Conservation (phyloP, 2,329 filamentous ascomycete species). For the Podosphaera aphanis region DNA sequence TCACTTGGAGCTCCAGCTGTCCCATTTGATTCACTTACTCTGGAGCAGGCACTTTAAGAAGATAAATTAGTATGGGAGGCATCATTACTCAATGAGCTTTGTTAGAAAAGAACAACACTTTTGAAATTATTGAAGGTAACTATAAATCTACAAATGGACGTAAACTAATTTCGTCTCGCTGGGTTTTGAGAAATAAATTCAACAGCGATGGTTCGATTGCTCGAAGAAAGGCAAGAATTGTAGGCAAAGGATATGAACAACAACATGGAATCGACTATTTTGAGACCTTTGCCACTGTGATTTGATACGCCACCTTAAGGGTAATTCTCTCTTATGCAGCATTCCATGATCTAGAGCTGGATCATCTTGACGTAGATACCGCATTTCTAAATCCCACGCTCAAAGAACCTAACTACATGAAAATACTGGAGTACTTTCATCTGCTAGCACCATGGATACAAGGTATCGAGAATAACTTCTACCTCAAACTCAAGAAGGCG, state of each 20-base stretch:
- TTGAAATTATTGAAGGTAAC: too few species aligned
- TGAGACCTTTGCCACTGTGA: background rate
- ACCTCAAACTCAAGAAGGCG: background rate
- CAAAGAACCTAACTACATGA: background rate
- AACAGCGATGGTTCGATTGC: too few species aligned
- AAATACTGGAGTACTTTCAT: background rate
- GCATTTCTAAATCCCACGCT: background rate
- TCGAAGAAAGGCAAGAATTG: too few species aligned
- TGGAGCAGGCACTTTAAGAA: background rate
- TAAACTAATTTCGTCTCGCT: too few species aligned
- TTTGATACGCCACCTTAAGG: background rate
- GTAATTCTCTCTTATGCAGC: background rate
- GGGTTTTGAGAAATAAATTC: too few species aligned
- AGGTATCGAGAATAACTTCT: background rate
- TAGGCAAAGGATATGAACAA: background rate
- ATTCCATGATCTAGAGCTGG: background rate
- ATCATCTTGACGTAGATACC: background rate
- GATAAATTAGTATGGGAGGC: background rate
- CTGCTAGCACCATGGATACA: background rate
- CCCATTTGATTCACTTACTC: too few species aligned
- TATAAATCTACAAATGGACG: too few species aligned
- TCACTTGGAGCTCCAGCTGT: background rate
- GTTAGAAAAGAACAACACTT: too few species aligned
- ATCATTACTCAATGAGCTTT: background rate
- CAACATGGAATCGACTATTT: background rate